phyloP scores from a whole-genome alignment of 352 stramenopile genomes.

The Blastocystis sp. region DNA sequence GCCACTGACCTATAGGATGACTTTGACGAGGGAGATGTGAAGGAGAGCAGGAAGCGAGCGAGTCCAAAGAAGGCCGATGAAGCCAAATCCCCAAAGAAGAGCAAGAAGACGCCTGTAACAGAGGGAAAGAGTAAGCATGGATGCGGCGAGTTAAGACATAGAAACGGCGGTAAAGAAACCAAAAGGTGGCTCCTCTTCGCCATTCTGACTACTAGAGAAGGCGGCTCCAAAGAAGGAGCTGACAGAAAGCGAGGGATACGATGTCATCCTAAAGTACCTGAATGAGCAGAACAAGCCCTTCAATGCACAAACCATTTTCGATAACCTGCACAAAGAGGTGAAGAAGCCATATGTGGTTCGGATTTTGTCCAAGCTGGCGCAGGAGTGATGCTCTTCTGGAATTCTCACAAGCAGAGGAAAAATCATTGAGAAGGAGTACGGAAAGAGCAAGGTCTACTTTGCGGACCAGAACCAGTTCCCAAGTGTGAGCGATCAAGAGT shows the following conservation, averaged over 20 bases:
- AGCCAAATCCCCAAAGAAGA: constrained; percentile 54
- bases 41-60: constrained; percentile 2
- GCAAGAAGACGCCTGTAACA: constrained; percentile 1
- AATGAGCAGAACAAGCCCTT: constrained; percentile 68
- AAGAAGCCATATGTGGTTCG: constrained; percentile 54
- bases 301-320: constrained; percentile 59
- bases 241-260: constrained; percentile 55
- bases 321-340: constrained; percentile 58
- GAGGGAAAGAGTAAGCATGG: background rate
- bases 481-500: constrained; percentile 9
- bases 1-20: constrained; percentile 3
- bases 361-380: constrained; percentile 32
- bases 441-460: constrained; percentile 65
- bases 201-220: constrained; percentile 15
- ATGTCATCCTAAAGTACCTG: constrained; percentile 37
- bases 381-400: background rate
- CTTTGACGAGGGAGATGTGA: background rate
- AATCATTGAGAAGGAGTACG: constrained; percentile 66
- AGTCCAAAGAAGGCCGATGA: background rate
- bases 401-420: constrained; percentile 17
- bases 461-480: constrained; percentile 61
- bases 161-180: constrained; percentile 29
- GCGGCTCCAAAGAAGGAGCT: constrained; percentile 29
- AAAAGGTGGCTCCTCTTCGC: background rate
- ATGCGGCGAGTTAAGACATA: background rate